Conservation (phyloP, 78 protist species). For the Chrysochromulina tobinii region DNA sequence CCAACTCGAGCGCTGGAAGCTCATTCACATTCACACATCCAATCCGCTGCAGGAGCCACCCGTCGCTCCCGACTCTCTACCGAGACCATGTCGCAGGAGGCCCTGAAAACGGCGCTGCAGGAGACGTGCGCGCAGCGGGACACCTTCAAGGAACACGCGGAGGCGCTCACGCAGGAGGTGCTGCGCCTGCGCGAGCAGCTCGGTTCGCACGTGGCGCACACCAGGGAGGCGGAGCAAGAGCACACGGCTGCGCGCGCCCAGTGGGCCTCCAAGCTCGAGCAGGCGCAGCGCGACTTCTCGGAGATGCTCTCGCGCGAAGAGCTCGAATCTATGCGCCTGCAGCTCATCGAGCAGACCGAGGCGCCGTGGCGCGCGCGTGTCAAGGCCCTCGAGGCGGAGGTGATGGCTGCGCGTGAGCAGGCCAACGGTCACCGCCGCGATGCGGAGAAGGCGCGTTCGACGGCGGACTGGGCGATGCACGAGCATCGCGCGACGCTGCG, state of each 20-base stretch:
- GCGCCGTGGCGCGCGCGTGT: neutral
- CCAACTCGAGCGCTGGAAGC: too few relatives aligned
- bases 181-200: too few relatives aligned
- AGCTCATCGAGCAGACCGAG: neutral
- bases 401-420: neutral
- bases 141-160: too few relatives aligned
- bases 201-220: too few relatives aligned
- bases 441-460: neutral
- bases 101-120: too few relatives aligned
- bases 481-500: constrained; percentile 9
- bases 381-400: neutral
- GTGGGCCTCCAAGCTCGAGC: constrained; percentile 3
- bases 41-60: too few relatives aligned
- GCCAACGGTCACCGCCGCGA: neutral
- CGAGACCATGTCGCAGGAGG: too few relatives aligned
- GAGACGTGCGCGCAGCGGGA: too few relatives aligned
- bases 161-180: too few relatives aligned
- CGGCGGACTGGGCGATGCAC: neutral
- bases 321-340: neutral
- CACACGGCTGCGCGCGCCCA: neutral
- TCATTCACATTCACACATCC: too few relatives aligned
- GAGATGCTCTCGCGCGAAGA: neutral
- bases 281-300: neutral
- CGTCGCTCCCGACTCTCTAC: too few relatives aligned
- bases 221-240: neutral